phyloP scores from a whole-genome alignment of 352 stramenopile species.

The Aphanomyces euteiches region DNA sequence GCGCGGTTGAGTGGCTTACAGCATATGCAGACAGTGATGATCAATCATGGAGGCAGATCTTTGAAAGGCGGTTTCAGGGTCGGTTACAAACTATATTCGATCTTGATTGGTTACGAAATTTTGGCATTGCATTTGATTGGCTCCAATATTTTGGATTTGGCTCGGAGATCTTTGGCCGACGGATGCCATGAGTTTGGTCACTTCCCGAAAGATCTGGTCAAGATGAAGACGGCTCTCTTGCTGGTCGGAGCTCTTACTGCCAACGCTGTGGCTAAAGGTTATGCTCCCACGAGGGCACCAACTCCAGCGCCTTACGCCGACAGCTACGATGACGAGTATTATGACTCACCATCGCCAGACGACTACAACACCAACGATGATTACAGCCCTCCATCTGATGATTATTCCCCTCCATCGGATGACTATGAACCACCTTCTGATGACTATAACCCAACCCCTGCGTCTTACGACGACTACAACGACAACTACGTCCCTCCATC shows the following conservation, averaged over 20 bases:
- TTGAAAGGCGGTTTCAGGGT: background rate
- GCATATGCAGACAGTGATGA: background rate
- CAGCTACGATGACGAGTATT: background rate
- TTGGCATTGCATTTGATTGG: background rate
- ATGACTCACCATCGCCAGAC: background rate
- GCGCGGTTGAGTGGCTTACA: no score
- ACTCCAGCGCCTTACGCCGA: background rate
- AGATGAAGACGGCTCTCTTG: background rate
- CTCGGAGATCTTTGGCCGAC: no score
- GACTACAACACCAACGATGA: background rate
- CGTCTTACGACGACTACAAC: background rate
- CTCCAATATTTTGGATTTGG: background rate
- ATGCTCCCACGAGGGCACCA: background rate
- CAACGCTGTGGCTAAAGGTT: background rate
- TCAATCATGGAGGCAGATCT: background rate
- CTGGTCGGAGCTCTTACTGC: background rate
- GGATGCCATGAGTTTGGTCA: background rate
- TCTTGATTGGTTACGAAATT: background rate
- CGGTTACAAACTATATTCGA: background rate
- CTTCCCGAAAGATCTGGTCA: background rate
- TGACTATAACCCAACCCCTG: background rate
- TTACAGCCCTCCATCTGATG: background rate
- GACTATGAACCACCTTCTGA: background rate
- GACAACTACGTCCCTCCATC: background rate
- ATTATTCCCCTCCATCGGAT: background rate